These are phyloP conservation scores for Hymenoscyphus fraxineus DNA, from an alignment of 2,329 filamentous ascomycete species.

Conservation along the genomic window DNA sequence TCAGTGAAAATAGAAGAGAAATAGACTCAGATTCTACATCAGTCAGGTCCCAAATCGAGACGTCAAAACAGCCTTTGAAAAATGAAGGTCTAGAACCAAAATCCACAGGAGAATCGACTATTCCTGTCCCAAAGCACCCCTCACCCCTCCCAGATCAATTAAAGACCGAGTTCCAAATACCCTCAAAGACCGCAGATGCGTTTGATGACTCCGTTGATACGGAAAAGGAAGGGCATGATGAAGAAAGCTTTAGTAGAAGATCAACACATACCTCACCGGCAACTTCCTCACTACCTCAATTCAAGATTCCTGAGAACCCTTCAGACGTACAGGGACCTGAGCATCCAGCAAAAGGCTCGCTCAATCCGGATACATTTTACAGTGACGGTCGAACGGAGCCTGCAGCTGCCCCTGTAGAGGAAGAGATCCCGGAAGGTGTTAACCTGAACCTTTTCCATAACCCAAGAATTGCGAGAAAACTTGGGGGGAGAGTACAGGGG, in stretches of 20 bases:
- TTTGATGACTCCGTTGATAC: slow-evolving; percentile 28
- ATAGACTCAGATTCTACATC: slow-evolving; percentile 36
- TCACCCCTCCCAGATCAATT: slow-evolving; percentile 44
- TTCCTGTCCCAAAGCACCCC: slow-evolving; percentile 37
- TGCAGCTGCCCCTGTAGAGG: slow-evolving; percentile 25
- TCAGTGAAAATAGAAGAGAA: slow-evolving; percentile 18
- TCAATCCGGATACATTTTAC: slow-evolving; percentile 35
- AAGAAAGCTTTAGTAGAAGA: slow-evolving; percentile 54
- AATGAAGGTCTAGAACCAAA: slow-evolving; percentile 35
- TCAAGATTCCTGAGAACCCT: slow-evolving; percentile 51
- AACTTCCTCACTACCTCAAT: slow-evolving; percentile 49
- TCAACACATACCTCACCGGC: slow-evolving; percentile 44
- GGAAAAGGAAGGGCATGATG: slow-evolving; percentile 36
- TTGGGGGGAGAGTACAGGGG: slow-evolving; percentile 43
- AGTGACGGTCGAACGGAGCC: slow-evolving; percentile 33
- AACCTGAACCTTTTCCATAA: slow-evolving; percentile 61
- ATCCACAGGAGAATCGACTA: slow-evolving; percentile 40
- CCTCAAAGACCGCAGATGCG: slow-evolving; percentile 45
- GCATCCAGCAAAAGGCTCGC: slow-evolving; percentile 17
- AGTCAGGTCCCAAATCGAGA: slow-evolving; percentile 33
- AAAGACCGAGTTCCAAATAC: slow-evolving; percentile 49
- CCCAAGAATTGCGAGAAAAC: slow-evolving; percentile 51
- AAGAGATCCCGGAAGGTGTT: slow-evolving; percentile 52
- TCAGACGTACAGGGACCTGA: slow-evolving; percentile 34
- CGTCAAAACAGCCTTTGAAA: slow-evolving; percentile 36